Conservation (phyloP, 2,329 filamentous ascomycete genomes). For the Elsinoe necatrix region DNA sequence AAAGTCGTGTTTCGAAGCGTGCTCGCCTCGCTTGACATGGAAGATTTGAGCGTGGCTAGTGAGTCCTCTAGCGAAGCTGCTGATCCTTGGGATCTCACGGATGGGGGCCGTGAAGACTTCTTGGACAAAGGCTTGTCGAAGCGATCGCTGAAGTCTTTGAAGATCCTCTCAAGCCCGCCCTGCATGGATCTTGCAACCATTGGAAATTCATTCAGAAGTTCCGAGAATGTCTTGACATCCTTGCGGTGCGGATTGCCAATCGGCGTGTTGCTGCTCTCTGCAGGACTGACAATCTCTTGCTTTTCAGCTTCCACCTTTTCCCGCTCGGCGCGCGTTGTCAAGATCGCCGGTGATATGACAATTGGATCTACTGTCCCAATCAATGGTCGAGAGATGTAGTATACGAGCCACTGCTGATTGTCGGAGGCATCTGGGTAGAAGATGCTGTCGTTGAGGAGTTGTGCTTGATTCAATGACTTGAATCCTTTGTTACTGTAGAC, state of each 20-base stretch:
- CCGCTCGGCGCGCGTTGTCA: slow-evolving; percentile 27
- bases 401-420: slow-evolving; percentile 87
- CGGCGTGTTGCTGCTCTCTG: slow-evolving; percentile 20
- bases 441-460: slow-evolving; percentile 71
- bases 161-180: slow-evolving; percentile 76
- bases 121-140: slow-evolving; percentile 73
- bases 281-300: not conserved
- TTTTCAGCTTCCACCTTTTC: slow-evolving; percentile 24
- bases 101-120: slow-evolving; percentile 28
- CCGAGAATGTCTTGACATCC: slow-evolving; percentile 82
- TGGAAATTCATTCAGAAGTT: slow-evolving; percentile 83
- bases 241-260: slow-evolving; percentile 60
- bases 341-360: slow-evolving; percentile 58
- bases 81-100: slow-evolving; percentile 30
- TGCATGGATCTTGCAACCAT: slow-evolving; percentile 97
- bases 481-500: slow-evolving; percentile 98
- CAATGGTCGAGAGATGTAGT: slow-evolving; percentile 86
- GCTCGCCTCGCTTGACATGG: slow-evolving; percentile 31
- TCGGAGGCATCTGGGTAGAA: slow-evolving; percentile 89
- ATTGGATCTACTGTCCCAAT: slow-evolving; percentile 74
- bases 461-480: slow-evolving; percentile 81
- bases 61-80: slow-evolving; percentile 25
- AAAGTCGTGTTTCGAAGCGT: slow-evolving; percentile 42
- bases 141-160: slow-evolving; percentile 78
- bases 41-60: slow-evolving; percentile 29